phyloP scores from a whole-genome alignment of 2,329 filamentous ascomycete species.

The Ophiosphaerella herpotricha region DNA sequence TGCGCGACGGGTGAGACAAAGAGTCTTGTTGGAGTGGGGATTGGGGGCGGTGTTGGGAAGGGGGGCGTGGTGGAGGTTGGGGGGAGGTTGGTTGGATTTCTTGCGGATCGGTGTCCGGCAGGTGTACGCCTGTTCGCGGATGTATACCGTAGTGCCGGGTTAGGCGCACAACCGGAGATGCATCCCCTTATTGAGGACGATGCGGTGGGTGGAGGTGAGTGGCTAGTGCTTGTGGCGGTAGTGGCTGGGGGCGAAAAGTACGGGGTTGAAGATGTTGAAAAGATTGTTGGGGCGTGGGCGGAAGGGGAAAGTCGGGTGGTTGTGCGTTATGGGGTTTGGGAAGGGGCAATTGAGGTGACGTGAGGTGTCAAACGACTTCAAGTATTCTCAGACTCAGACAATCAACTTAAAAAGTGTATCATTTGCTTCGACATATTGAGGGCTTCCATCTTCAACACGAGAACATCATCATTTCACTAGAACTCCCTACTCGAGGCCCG shows the following conservation, averaged over 20 bases:
- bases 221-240: conserved; percentile 12
- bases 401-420: no score
- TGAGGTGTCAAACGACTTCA: background rate
- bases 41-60: no score
- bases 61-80: no score
- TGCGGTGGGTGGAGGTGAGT: conserved; percentile 9
- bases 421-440: no score
- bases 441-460: no score
- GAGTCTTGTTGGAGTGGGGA: background rate
- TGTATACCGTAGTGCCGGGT: conserved; percentile 13
- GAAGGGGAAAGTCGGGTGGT: background rate
- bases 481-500: background rate
- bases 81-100: no score
- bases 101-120: no score
- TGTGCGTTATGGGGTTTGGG: background rate
- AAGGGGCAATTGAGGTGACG: background rate
- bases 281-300: background rate
- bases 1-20: no score
- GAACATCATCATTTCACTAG: no score
- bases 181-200: conserved; percentile 16
- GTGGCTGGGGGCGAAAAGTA: background rate
- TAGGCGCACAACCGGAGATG: conserved; percentile 17
- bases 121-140: background rate
- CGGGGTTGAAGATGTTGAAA: conserved; percentile 7
- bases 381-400: no score